Evolutionary conservation across 2,329 filamentous ascomycete genomes (phyloP), one percentile per base, ranked within the genome.

Genomic region (Berkeleyomyces rouxiae): DNA sequence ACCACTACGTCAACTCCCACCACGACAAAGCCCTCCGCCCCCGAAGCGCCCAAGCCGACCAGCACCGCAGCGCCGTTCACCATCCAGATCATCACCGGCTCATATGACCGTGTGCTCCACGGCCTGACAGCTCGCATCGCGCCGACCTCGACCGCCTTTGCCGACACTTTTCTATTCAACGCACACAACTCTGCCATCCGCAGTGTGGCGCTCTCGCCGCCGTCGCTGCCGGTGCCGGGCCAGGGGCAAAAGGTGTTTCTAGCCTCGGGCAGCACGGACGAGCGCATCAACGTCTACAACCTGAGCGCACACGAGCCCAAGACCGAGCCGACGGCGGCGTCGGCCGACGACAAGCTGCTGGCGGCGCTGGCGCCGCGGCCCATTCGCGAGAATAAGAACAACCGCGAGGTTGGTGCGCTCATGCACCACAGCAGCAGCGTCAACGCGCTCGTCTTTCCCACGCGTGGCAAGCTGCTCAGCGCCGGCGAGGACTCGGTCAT

Each of bases 101-200:
- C 91, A 61, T 99, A 99, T 75, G 93, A 99, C 71, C 83, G 90
- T 67, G 84, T 95, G 59, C 81, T 99, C 23, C 93, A 99, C 72
- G 93, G 93, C 65, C 80, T 96, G 69, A 89, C 87, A 6, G 90
- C 87, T n/a, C 83, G 83, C 1, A 77, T 95, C 61, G 59, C 67
- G 40, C 67, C 71, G 61, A 70, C 78, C 13, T 42, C 53, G 7
- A 77, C 85, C 62, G 79, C 84, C 60, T 97, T 96, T 71, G 82
- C 88, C 67, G 92, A 97, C 73, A 92, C 88, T 0, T 99, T 99
- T 73, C 82, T 99, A 63, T 96, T 99, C 81, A 89, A 91, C 70
- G 91, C 93, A 11, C 93, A 99, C 75, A 81, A 84, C 63, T 95
- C 91, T 10, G 86, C 93, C 3, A 89, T 99, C 71, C 87, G 90